Conservation (phyloP, 257 asterid genomes). For the Solanum chaucha region DNA sequence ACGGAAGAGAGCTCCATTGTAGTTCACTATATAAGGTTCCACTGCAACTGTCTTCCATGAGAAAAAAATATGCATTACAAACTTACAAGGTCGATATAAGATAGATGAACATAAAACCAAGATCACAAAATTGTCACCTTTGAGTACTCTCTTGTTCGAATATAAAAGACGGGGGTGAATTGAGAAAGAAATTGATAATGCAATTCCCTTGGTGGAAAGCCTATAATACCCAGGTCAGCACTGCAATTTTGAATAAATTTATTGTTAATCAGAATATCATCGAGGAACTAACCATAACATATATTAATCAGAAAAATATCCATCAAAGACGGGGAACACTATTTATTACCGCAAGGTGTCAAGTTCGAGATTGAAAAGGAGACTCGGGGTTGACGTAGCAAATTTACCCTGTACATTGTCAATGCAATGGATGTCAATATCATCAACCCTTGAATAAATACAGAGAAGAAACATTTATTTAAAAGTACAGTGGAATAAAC, state of each 20-base stretch:
- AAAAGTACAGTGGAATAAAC: background rate
- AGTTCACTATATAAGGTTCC: conserved; percentile 89
- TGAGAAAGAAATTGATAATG: conserved; percentile 88
- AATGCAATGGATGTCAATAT: background rate
- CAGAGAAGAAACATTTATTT: background rate
- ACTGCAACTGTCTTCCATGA: conserved; percentile 87
- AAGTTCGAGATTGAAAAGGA: conserved; percentile 92
- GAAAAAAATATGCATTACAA: conserved; percentile 13
- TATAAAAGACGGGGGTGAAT: conserved; percentile 72
- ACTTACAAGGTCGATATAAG: background rate
- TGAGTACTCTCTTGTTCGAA: conserved; percentile 86
- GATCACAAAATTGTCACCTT: conserved; percentile 45
- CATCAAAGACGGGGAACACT: conserved; percentile 3
- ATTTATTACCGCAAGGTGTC: conserved; percentile 70
- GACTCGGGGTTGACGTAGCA: conserved; percentile 60
- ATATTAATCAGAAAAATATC: background rate
- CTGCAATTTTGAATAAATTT: conserved; percentile 32
- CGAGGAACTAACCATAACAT: background rate
- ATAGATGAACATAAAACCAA: background rate
- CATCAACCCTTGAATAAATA: background rate
- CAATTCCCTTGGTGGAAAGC: conserved; percentile 75
- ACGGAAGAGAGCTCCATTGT: conserved; percentile 81
- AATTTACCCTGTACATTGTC: conserved; percentile 52
- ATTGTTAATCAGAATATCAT: conserved; percentile 2
- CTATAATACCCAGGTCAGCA: conserved; percentile 90